Percentiles rank a stretch among this genome's conserved stretches.
These are phyloP conservation scores for Dacryopinax spathularia DNA, from an alignment of 768 basidiomycete species.

Conservation along the genomic window DNA sequence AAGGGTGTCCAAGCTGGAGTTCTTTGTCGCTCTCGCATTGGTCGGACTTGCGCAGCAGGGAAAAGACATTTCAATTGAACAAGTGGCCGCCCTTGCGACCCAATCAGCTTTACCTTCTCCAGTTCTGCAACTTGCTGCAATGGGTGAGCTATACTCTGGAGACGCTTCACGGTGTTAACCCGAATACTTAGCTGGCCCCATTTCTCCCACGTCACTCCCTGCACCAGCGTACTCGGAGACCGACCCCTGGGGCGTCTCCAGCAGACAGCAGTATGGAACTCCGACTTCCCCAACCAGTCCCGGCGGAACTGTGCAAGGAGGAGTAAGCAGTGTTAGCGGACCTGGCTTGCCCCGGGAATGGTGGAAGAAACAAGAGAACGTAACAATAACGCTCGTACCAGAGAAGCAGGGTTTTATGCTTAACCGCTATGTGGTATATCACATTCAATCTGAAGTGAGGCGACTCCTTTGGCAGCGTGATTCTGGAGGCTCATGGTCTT, in stretches of 20 bases:
- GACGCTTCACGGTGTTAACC: not conserved
- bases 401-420: constrained; percentile 89
- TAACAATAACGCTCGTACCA: constrained; percentile 48
- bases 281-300: constrained; percentile 8
- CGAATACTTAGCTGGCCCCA: not conserved
- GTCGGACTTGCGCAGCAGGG: constrained; percentile 74
- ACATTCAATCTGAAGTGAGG: constrained; percentile 62
- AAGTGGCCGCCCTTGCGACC: constrained; percentile 59
- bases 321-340: constrained; percentile 6
- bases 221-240: constrained; percentile 44
- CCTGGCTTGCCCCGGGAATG: constrained; percentile 64
- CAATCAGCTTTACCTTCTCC: constrained; percentile 70
- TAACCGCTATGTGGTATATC: constrained; percentile 75
- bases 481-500: constrained; percentile 5
- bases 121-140: constrained; percentile 43
- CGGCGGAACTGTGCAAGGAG: not conserved
- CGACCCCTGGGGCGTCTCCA: constrained; percentile 38
- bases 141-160: constrained; percentile 17
- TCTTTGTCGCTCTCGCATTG: constrained; percentile 79
- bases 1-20: constrained; percentile 74
- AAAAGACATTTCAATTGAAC: constrained; percentile 60
- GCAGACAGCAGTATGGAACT: constrained; percentile 9
- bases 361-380: constrained; percentile 72
- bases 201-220: constrained; percentile 14
- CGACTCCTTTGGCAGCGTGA: constrained; percentile 13